A percentile compares a stretch with the other conserved stretches of the same genome.
phyloP scores from a whole-genome alignment of 768 basidiomycete species.

The Amanita pseudoporphyria region DNA sequence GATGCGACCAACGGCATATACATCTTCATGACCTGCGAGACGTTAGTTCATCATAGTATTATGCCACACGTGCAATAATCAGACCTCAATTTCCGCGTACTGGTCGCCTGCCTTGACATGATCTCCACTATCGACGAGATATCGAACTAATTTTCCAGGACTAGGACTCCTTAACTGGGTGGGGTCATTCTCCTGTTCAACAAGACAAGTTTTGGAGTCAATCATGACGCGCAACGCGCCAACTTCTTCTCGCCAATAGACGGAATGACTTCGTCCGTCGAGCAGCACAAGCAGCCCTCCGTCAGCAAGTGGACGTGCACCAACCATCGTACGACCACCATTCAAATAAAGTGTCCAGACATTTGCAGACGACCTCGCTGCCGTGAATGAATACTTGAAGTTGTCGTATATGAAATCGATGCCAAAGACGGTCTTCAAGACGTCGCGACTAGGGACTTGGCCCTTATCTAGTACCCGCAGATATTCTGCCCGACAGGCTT shows the following conservation, averaged over 20 bases:
- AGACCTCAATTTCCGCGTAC: slow-evolving; percentile 95
- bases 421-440: slow-evolving; percentile 92
- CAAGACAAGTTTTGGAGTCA: slow-evolving; percentile 95
- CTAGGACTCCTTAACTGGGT: slow-evolving; percentile 94
- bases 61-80: slow-evolving; percentile 11
- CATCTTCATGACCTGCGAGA: slow-evolving; percentile 90
- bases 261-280: slow-evolving; percentile 91
- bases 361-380: slow-evolving; percentile 79
- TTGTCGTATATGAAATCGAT: slow-evolving; percentile 98
- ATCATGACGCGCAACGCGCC: slow-evolving; percentile 88
- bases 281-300: slow-evolving; percentile 89
- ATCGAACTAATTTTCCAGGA: slow-evolving; percentile 93
- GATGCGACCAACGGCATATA: slow-evolving; percentile 95
- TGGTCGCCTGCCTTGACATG: slow-evolving; percentile 95
- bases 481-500: slow-evolving; percentile 88
- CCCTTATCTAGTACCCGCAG: slow-evolving; percentile 95
- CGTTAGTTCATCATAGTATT: neutral
- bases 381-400: slow-evolving; percentile 90
- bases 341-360: slow-evolving; percentile 95
- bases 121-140: slow-evolving; percentile 93
- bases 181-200: slow-evolving; percentile 99
- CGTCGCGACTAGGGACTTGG: slow-evolving; percentile 91
- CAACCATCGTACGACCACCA: slow-evolving; percentile 87
- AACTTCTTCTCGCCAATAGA: slow-evolving; percentile 98
- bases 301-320: slow-evolving; percentile 86